Conservation (phyloP, 176 grass and related monocot species). For the Hsuehochloa calcarea region DNA sequence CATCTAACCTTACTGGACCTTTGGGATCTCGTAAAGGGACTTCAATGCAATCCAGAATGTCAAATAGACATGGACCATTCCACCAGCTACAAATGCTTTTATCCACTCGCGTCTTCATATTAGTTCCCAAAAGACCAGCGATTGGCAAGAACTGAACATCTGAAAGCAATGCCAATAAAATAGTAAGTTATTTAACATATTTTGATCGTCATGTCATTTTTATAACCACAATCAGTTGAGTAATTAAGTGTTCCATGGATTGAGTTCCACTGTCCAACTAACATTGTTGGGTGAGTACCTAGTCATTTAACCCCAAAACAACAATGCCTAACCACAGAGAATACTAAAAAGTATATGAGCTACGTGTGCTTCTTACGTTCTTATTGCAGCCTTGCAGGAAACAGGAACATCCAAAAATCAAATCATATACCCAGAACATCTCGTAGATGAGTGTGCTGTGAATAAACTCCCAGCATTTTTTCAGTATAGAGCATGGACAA, state of each 20-base stretch:
- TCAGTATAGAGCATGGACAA: no score
- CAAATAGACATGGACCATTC: slow-evolving; percentile 60
- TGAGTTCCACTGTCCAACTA: background rate
- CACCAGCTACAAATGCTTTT: slow-evolving; percentile 58
- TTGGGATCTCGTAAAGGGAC: slow-evolving; percentile 64
- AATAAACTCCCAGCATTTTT: background rate
- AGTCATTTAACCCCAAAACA: background rate
- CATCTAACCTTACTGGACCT: slow-evolving; percentile 53
- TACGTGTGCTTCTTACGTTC: background rate
- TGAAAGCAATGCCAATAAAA: slow-evolving; percentile 31
- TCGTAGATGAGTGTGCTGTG: background rate
- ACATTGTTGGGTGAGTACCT: background rate
- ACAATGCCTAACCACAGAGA: background rate
- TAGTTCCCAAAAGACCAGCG: slow-evolving; percentile 54
- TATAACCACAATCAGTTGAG: background rate
- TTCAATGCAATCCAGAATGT: slow-evolving; percentile 57
- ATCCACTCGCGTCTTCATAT: slow-evolving; percentile 54
- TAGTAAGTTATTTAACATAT: background rate
- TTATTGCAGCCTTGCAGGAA: background rate
- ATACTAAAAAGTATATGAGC: background rate
- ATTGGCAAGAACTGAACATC: slow-evolving; percentile 72
- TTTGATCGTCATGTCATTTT: background rate
- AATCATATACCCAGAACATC: background rate
- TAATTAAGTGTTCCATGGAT: background rate
- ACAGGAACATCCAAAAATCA: background rate